These are phyloP conservation scores for Aurantiochytrium sp. DNA, from an alignment of 108 stramenopile species.

Conservation along the genomic window DNA sequence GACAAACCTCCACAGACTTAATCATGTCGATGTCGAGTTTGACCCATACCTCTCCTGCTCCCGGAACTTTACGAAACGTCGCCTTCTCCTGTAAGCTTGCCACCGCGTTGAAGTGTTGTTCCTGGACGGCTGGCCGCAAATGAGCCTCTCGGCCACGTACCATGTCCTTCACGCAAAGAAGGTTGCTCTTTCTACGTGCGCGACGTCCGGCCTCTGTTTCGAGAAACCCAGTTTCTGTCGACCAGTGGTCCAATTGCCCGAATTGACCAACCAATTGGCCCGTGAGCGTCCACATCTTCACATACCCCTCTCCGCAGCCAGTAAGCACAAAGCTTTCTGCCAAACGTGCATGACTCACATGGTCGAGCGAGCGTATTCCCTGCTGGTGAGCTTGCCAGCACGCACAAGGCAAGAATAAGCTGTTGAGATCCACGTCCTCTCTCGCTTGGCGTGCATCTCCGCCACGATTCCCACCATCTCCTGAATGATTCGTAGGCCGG, in stretches of 20 bases:
- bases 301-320: slow-evolving; percentile 37
- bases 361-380: background rate
- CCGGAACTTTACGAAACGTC: background rate
- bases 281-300: slow-evolving; percentile 36
- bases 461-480: too few relatives aligned
- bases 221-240: background rate
- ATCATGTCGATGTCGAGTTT: background rate
- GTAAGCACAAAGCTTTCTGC: slow-evolving; percentile 23
- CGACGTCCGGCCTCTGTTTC: background rate
- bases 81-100: background rate
- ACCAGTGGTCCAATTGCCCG: slow-evolving; percentile 24
- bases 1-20: background rate
- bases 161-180: background rate
- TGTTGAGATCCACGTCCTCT: background rate
- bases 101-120: background rate
- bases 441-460: too few relatives aligned
- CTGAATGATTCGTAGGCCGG: background rate
- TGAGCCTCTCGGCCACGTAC: background rate
- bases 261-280: slow-evolving; percentile 42
- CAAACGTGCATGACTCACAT: background rate
- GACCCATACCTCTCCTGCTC: background rate
- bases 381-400: slow-evolving; percentile 6
- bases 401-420: background rate
- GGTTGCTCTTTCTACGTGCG: background rate
- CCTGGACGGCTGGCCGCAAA: background rate